Base-by-base conservation (phyloP, 441 rosid species). In the Adansonia madagascariensis region DNA sequence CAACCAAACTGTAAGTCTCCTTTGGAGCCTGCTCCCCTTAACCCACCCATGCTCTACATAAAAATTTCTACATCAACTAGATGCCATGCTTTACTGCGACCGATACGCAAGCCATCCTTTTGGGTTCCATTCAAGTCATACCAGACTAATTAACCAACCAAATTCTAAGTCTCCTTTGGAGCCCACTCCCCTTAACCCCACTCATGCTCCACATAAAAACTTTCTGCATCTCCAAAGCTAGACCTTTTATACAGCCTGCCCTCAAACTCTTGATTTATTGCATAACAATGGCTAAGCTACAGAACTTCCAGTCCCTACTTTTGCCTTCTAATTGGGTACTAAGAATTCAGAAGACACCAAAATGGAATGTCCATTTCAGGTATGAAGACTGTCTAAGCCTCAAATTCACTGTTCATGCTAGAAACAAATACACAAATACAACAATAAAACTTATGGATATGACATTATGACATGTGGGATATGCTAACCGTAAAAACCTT, bases 261-360 rank as follows among this genome's bases (percentile, higher is more conserved):
- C 20, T 47, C 57, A 68, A 68, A 24, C 57, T 47, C 18, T 24
- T 47, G n/a, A 71, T 56, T 71, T 35, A 71, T 6, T 8, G 63
- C 75, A 53, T 12, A 39, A 55, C 31, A 41, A 15, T 53, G 75
- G 47, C 49, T 50, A 56, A 39, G 31, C 24, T 17, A 70, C 24
- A 27, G 59, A 70, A 70, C 46, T 70, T 70, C 11, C 6, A 15
- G 46, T 15, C 39, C 17, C 61, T 4, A 50, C 14, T 70, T 50
- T 60, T 24, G 0, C 24, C 24, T 1, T 27, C 46, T 70, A 52
- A 49, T 8, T 15, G 24, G 60, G 46, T 27, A 50, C 8, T 8
- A 9, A 7, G 14, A 14, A 49, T 69, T 22, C 4, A 4, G 18
- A 46, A 20, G 73, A 14, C 59, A 70, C 61, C 20, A 52, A 50